These are phyloP conservation scores for Botrytis hyacinthi DNA, from an alignment of 2,329 filamentous ascomycete species.

Conservation along the genomic window DNA sequence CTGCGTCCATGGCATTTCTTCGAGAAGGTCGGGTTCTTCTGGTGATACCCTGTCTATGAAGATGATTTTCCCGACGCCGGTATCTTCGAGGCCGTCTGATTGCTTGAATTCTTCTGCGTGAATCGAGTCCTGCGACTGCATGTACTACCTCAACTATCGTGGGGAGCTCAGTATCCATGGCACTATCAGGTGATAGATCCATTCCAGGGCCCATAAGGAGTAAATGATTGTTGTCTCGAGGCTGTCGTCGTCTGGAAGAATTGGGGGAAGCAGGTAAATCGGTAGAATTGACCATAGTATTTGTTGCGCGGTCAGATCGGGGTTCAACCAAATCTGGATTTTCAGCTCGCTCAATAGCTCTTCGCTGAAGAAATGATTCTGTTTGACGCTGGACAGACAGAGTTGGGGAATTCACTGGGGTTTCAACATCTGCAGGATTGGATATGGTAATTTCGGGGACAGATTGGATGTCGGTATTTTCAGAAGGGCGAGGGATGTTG, in stretches of 20 bases:
- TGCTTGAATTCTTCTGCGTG: no score
- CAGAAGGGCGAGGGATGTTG: no score
- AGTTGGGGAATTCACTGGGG: rapidly evolving
- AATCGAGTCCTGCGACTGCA: no score
- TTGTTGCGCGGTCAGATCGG: neutral
- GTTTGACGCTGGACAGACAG: neutral
- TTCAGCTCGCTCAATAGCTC: neutral
- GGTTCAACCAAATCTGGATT: no score
- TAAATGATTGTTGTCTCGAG: rapidly evolving
- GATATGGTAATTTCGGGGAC: neutral
- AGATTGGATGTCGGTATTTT: neutral
- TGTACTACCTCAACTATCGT: no score
- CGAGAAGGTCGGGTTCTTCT: neutral
- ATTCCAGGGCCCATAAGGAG: rapidly evolving
- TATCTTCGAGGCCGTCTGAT: neutral
- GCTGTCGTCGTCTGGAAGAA: neutral
- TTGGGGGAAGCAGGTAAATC: neutral
- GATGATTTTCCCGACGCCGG: no score
- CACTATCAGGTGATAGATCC: neutral
- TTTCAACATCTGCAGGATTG: neutral
- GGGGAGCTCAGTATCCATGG: no score
- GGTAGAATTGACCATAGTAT: no score
- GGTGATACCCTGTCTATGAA: neutral
- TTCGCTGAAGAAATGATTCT: neutral
- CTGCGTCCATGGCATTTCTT: neutral